Percentiles rank a stretch among this genome's conserved stretches.
Conservation (phyloP, 805 yeast genomes). For the Diddensiella caesifluorescens region DNA sequence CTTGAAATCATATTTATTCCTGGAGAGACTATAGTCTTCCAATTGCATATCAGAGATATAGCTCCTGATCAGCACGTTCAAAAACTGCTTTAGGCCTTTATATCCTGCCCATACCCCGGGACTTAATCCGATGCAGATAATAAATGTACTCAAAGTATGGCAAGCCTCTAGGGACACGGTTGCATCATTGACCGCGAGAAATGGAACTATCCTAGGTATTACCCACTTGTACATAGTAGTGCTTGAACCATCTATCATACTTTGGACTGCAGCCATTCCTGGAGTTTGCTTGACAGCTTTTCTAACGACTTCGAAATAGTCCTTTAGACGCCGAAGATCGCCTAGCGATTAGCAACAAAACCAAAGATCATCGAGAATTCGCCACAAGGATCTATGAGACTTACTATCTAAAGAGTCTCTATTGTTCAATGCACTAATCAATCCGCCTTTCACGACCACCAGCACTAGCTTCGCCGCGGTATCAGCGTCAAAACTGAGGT, state of each 20-base stretch:
- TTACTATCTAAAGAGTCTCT: not conserved
- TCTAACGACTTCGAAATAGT: too few relatives aligned
- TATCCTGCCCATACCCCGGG: not conserved
- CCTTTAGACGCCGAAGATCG: too few relatives aligned
- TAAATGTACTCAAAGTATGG: not conserved
- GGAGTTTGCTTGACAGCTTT: too few relatives aligned
- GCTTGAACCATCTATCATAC: too few relatives aligned
- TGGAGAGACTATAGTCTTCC: too few relatives aligned
- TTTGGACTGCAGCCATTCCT: too few relatives aligned
- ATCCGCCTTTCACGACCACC: conserved; percentile 7
- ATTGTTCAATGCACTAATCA: conserved; percentile 2
- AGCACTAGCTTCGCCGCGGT: conserved; percentile 6
- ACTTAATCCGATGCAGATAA: not conserved
- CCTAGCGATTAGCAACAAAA: too few relatives aligned
- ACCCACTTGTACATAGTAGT: too few relatives aligned
- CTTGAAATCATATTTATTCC: too few relatives aligned
- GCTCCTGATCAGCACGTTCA: not conserved
- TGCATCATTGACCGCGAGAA: not conserved
- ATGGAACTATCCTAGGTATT: too few relatives aligned
- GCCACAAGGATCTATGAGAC: not conserved
- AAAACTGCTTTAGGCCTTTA: not conserved
- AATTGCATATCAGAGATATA: too few relatives aligned
- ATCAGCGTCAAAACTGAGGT: conserved; percentile 1
- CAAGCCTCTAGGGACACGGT: not conserved
- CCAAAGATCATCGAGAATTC: too few relatives aligned